These are phyloP conservation scores for Cladosporium sp. DNA, from an alignment of 2,329 filamentous ascomycete genomes.

Conservation along the genomic window DNA sequence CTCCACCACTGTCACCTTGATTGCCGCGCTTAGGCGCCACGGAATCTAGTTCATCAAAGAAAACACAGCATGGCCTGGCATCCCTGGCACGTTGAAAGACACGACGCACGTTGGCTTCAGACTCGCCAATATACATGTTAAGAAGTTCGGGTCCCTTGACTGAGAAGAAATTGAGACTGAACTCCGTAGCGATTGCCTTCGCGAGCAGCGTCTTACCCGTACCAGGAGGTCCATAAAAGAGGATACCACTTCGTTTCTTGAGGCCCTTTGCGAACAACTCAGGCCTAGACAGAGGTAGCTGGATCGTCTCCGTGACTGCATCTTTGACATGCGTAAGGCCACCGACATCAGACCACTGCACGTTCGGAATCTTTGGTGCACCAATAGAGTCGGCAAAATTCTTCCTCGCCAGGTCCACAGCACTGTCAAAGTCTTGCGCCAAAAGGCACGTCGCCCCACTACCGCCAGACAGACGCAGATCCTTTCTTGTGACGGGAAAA, in stretches of 20 bases:
- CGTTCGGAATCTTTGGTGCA: conserved; percentile 95
- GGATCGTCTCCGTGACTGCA: conserved; percentile 94
- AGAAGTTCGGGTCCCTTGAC: conserved; percentile 88
- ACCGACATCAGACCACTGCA: conserved; percentile 93
- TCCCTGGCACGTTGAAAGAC: conserved; percentile 86
- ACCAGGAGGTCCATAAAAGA: conserved; percentile 87
- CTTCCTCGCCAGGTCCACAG: conserved; percentile 91
- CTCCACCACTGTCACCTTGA: conserved; percentile 92
- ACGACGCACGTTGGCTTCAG: conserved; percentile 82
- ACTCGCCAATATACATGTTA: conserved; percentile 96
- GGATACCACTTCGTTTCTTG: conserved; percentile 92
- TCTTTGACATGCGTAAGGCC: conserved; percentile 92
- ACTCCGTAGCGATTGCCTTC: conserved; percentile 89
- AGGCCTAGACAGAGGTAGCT: conserved; percentile 82
- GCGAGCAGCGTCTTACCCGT: conserved; percentile 90
- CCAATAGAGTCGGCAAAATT: conserved; percentile 98
- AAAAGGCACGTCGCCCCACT: conserved; percentile 72
- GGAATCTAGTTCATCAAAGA: conserved; percentile 89
- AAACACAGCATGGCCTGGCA: conserved; percentile 81
- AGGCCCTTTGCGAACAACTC: conserved; percentile 95
- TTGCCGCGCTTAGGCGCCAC: conserved; percentile 96
- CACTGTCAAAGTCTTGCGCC: conserved; percentile 80
- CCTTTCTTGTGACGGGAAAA: conserved; percentile 55
- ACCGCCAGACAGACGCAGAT: conserved; percentile 85
- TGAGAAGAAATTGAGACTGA: conserved; percentile 90